These are phyloP conservation scores for Zasmidium cellare DNA, from an alignment of 2,329 filamentous ascomycete genomes.

Conservation along the genomic window DNA sequence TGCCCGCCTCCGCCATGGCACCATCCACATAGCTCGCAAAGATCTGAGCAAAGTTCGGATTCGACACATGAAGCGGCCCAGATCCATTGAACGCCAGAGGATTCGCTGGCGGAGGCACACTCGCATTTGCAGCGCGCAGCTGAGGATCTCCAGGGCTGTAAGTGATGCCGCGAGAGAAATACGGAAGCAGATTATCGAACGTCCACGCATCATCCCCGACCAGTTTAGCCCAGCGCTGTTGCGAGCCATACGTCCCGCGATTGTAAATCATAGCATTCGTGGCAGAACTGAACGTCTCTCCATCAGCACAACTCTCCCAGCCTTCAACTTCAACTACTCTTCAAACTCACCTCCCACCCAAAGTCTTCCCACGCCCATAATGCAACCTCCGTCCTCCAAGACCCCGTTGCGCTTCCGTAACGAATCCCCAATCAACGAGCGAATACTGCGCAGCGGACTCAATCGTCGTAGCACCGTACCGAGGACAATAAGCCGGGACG, in stretches of 20 bases:
- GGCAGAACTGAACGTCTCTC: slow-evolving; percentile 19
- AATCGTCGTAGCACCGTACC: slow-evolving; percentile 4
- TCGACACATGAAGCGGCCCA: slow-evolving; percentile 13
- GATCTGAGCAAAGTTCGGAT: slow-evolving; percentile 15
- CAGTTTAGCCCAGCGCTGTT: slow-evolving; percentile 38
- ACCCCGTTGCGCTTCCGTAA: slow-evolving; percentile 11
- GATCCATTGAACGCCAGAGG: slow-evolving; percentile 1
- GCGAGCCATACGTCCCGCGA: slow-evolving; percentile 33
- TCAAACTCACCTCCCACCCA: slow-evolving; percentile 22
- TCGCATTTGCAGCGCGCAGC: slow-evolving; percentile 14
- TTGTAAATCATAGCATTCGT: slow-evolving; percentile 30
- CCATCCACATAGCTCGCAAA: slow-evolving; percentile 12
- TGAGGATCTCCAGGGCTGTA: slow-evolving; percentile 5
- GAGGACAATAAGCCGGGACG: slow-evolving; percentile 25
- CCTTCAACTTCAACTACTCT: not conserved
- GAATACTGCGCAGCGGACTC: slow-evolving; percentile 14
- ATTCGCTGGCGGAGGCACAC: slow-evolving; percentile 12
- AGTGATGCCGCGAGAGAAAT: slow-evolving; percentile 16
- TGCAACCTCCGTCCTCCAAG: slow-evolving; percentile 11
- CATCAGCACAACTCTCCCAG: not conserved
- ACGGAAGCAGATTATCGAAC: slow-evolving; percentile 31
- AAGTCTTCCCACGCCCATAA: slow-evolving; percentile 31
- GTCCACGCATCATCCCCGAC: slow-evolving; percentile 37
- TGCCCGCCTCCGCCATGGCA: slow-evolving; percentile 13
- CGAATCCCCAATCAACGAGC: slow-evolving; percentile 19